Evolutionary conservation across 495 filamentous ascomycete genomes (phyloP).

Genomic region (Penicillium parvum): DNA sequence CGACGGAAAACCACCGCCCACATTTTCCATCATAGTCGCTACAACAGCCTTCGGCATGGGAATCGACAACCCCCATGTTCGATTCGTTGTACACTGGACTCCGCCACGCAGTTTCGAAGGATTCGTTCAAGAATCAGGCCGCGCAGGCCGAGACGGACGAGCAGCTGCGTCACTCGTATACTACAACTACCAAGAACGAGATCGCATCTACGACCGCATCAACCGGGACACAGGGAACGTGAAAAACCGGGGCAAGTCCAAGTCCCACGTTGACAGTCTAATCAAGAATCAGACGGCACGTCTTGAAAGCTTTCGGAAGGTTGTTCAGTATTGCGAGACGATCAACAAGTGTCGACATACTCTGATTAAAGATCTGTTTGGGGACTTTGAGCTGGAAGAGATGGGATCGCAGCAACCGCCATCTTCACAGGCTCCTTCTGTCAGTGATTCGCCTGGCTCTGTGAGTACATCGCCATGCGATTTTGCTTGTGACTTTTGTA

Average conservation of each 20-base stretch:
- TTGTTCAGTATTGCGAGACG: constrained; percentile 79
- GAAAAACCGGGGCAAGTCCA: constrained; percentile 30
- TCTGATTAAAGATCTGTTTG: constrained; percentile 77
- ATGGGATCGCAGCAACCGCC: constrained; percentile 37
- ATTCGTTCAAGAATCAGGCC: constrained; percentile 92
- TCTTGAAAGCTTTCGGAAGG: constrained; percentile 46
- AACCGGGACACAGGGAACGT: constrained; percentile 32
- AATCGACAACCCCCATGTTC: constrained; percentile 89
- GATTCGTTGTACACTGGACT: constrained; percentile 92
- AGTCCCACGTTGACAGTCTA: constrained; percentile 7
- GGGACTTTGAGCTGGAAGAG: constrained; percentile 51
- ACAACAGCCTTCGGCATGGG: constrained; percentile 98
- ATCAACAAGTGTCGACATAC: constrained; percentile 69
- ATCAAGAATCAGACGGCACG: constrained; percentile 38
- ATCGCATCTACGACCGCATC: constrained; percentile 59
- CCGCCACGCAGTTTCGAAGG: constrained; percentile 90
- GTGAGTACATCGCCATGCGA: constrained; percentile 54
- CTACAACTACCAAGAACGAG: constrained; percentile 78
- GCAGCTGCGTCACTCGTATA: constrained; percentile 83
- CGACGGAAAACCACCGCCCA: constrained; percentile 21
- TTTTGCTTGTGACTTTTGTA: constrained; percentile 87
- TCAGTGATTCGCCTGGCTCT: neutral
- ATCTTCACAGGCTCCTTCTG: constrained; percentile 6
- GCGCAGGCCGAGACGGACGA: constrained; percentile 85
- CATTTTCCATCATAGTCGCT: constrained; percentile 88